Conservation (phyloP, 169 alveolate species). For the Eimeria maxima region DNA sequence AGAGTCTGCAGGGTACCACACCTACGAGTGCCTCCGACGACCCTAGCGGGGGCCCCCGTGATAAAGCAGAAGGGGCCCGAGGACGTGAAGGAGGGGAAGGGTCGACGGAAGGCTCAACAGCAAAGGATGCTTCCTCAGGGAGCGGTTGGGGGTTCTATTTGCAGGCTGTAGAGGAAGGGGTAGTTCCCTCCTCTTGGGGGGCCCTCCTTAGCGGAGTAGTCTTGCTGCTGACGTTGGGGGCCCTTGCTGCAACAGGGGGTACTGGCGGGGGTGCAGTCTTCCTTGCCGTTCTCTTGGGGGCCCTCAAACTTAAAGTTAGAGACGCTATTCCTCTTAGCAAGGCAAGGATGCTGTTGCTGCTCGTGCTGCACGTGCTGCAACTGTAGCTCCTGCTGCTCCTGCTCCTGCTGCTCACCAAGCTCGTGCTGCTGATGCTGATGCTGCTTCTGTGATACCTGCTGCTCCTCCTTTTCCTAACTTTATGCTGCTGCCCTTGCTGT, state of each 20-base stretch:
- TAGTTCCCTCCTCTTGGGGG: neutral
- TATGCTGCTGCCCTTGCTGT: too few relatives aligned
- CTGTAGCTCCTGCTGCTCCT: neutral
- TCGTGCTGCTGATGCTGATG: conserved; percentile 25
- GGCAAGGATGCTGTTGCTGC: conserved; percentile 6
- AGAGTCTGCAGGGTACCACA: neutral
- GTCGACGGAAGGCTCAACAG: neutral
- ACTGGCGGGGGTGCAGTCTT: conserved; percentile 93
- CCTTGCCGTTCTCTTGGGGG: conserved; percentile 87
- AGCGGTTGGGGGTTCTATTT: neutral
- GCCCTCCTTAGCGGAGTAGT: conserved; percentile 3
- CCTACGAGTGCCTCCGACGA: neutral
- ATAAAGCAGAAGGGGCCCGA: neutral
- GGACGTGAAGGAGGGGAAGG: neutral
- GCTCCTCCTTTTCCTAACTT: neutral
- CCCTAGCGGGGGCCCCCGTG: neutral
- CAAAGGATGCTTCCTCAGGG: neutral
- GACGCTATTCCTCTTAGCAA: conserved; percentile 91
- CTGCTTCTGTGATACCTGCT: neutral
- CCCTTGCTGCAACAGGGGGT: conserved; percentile 90
- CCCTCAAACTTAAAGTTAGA: conserved; percentile 87
- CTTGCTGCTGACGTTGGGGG: conserved; percentile 37
- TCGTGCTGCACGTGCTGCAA: conserved; percentile 17
- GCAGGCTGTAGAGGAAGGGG: neutral
- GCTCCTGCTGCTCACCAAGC: neutral